Conservation (phyloP, 2,329 filamentous ascomycete genomes). For the Colletotrichum sublineola region DNA sequence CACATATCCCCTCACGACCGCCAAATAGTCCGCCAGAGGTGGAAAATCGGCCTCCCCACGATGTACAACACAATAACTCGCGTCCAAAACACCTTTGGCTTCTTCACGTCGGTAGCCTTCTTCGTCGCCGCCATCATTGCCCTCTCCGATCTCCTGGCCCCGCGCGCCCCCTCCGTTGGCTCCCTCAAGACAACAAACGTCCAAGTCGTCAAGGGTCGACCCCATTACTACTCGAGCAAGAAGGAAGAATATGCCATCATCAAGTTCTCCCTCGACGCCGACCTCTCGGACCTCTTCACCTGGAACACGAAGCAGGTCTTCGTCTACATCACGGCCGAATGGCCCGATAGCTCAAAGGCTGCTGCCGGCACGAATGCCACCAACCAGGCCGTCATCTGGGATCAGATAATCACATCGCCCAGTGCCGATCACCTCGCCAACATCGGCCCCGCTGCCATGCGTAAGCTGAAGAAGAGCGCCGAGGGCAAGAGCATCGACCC, state of each 20-base stretch:
- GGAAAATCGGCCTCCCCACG: slow-evolving; percentile 47
- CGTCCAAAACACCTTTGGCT: slow-evolving; percentile 93
- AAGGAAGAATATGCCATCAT: slow-evolving; percentile 97
- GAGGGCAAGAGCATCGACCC: slow-evolving; percentile 72
- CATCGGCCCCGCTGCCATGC: slow-evolving; percentile 70
- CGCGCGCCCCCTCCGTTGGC: slow-evolving; percentile 74
- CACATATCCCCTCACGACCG: neutral
- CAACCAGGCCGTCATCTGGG: slow-evolving; percentile 93
- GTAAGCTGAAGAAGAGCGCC: slow-evolving; percentile 72
- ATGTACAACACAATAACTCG: slow-evolving; percentile 94
- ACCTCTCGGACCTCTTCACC: slow-evolving; percentile 92
- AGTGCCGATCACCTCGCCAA: slow-evolving; percentile 74
- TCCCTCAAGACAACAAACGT: slow-evolving; percentile 79
- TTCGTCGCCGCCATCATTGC: slow-evolving; percentile 84
- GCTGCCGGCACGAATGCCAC: slow-evolving; percentile 53
- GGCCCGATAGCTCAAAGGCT: slow-evolving; percentile 58
- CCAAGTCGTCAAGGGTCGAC: slow-evolving; percentile 89
- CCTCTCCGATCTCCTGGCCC: slow-evolving; percentile 78
- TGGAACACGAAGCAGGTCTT: slow-evolving; percentile 99
- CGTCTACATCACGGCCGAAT: slow-evolving; percentile 91
- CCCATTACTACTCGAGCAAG: slow-evolving; percentile 95
- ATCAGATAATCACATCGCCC: slow-evolving; percentile 87
- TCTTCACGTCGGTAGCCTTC: slow-evolving; percentile 96
- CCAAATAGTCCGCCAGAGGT: slow-evolving; percentile 12
- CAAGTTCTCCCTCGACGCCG: slow-evolving; percentile 91